Conservation (phyloP, 352 stramenopile genomes). For the Globisporangium nunn region DNA sequence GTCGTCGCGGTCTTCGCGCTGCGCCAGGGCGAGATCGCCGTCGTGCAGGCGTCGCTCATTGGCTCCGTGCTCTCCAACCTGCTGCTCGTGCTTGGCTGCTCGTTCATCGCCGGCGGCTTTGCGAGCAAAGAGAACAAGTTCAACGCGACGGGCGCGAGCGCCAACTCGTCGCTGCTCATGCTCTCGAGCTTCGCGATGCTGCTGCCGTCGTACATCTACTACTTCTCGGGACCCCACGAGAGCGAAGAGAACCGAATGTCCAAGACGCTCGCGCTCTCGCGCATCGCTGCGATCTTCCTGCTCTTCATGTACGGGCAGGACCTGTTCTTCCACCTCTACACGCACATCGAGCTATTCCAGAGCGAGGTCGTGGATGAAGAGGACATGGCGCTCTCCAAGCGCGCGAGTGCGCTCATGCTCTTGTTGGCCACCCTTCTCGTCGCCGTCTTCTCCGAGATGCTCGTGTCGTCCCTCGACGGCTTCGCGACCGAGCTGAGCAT, state of each 20-base stretch:
- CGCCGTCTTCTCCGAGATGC: slow-evolving; percentile 91
- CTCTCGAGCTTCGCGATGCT: slow-evolving; percentile 92
- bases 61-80: slow-evolving; percentile 97
- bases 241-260: slow-evolving; percentile 58
- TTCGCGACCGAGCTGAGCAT: slow-evolving; percentile 56
- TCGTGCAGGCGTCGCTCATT: slow-evolving; percentile 96
- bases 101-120: slow-evolving; percentile 90
- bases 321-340: slow-evolving; percentile 94
- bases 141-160: slow-evolving; percentile 88
- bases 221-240: slow-evolving; percentile 64
- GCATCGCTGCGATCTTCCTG: slow-evolving; percentile 73
- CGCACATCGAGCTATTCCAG: slow-evolving; percentile 91
- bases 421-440: slow-evolving; percentile 86
- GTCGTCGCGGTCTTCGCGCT: slow-evolving; percentile 95
- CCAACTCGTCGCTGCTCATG: slow-evolving; percentile 93
- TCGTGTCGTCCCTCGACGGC: slow-evolving; percentile 82
- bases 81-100: slow-evolving; percentile 95
- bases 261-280: slow-evolving; percentile 72
- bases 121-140: slow-evolving; percentile 86
- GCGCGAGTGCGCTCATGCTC: slow-evolving; percentile 74
- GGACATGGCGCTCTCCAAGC: slow-evolving; percentile 74
- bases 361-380: slow-evolving; percentile 54
- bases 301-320: slow-evolving; percentile 93
- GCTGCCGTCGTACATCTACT: slow-evolving; percentile 90
- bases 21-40: slow-evolving; percentile 89